Conservation (phyloP, 306 rosid species). For the Glycine soja region DNA sequence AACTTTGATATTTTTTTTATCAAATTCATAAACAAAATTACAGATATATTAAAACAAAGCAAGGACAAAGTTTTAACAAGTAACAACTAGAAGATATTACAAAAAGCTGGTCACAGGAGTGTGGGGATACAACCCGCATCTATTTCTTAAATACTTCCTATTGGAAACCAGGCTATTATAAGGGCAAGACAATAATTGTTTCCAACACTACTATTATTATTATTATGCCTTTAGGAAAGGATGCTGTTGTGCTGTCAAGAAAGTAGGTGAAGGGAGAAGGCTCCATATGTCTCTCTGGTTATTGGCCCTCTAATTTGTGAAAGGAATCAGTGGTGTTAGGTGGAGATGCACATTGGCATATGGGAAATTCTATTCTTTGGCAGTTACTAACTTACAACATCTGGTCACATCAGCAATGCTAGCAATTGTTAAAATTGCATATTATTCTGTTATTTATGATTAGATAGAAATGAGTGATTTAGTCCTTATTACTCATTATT, state of each 20-base stretch:
- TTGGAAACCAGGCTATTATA: conserved; percentile 23
- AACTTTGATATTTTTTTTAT: conserved; percentile 30
- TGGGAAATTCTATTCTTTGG: not conserved
- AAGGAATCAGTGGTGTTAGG: not conserved
- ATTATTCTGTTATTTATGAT: too few species aligned
- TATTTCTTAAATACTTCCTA: conserved; percentile 9
- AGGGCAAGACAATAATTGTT: not conserved
- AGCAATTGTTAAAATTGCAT: too few species aligned
- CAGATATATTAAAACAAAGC: conserved; percentile 23
- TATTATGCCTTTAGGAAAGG: conserved; percentile 11
- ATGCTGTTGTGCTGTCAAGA: conserved; percentile 8
- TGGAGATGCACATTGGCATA: not conserved
- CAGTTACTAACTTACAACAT: not conserved
- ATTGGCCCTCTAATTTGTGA: conserved; percentile 4
- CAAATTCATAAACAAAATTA: conserved; percentile 11
- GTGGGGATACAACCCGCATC: not conserved
- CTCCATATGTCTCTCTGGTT: not conserved
- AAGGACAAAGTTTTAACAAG: conserved; percentile 23
- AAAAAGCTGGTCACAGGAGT: conserved; percentile 18
- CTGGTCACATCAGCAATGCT: not conserved
- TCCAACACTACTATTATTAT: not conserved
- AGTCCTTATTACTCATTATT: too few species aligned
- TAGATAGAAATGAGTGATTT: too few species aligned
- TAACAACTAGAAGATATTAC: conserved; percentile 7
- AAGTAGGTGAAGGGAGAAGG: conserved; percentile 4